phyloP scores from a whole-genome alignment of 805 yeast genomes.

The Candida insectorum region DNA sequence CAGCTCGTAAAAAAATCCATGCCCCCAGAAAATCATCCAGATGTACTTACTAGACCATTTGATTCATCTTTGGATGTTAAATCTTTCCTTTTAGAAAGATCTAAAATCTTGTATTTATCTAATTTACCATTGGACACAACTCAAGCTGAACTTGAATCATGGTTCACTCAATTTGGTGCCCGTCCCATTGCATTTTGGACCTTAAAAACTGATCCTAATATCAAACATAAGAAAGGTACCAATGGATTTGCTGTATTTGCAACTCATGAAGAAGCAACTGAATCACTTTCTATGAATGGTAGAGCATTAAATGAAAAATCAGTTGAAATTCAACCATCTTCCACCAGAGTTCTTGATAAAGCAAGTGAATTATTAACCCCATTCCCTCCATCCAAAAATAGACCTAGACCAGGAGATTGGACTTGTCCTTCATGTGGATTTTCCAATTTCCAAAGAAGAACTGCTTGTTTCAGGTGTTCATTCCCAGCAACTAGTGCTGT shows the following conservation, averaged over 20 bases:
- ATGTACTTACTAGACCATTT: slow-evolving; percentile 67
- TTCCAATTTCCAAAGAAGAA: slow-evolving; percentile 89
- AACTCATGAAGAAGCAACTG: slow-evolving; percentile 82
- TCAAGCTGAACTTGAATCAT: slow-evolving; percentile 83
- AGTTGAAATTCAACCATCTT: slow-evolving; percentile 85
- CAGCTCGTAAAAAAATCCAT: slow-evolving; percentile 47
- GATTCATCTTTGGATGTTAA: slow-evolving; percentile 73
- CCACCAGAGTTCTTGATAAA: slow-evolving; percentile 69
- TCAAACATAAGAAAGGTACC: slow-evolving; percentile 19
- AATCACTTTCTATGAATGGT: slow-evolving; percentile 76
- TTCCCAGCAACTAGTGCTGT: slow-evolving; percentile 79
- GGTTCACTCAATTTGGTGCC: slow-evolving; percentile 87
- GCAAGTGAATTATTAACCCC: slow-evolving; percentile 81
- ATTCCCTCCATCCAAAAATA: slow-evolving; percentile 79
- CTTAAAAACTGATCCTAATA: slow-evolving; percentile 35
- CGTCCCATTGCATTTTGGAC: slow-evolving; percentile 91
- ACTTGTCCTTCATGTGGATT: slow-evolving; percentile 96
- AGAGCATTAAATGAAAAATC: slow-evolving; percentile 67
- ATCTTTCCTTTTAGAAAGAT: slow-evolving; percentile 65
- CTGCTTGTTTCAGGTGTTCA: slow-evolving; percentile 90
- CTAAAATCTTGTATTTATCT: slow-evolving; percentile 75
- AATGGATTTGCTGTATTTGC: slow-evolving; percentile 85
- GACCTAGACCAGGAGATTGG: slow-evolving; percentile 98
- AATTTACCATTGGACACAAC: slow-evolving; percentile 84
- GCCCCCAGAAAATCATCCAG: slow-evolving; percentile 48